Conservation (phyloP, 495 filamentous ascomycete genomes). For the Penicillium lividum region DNA sequence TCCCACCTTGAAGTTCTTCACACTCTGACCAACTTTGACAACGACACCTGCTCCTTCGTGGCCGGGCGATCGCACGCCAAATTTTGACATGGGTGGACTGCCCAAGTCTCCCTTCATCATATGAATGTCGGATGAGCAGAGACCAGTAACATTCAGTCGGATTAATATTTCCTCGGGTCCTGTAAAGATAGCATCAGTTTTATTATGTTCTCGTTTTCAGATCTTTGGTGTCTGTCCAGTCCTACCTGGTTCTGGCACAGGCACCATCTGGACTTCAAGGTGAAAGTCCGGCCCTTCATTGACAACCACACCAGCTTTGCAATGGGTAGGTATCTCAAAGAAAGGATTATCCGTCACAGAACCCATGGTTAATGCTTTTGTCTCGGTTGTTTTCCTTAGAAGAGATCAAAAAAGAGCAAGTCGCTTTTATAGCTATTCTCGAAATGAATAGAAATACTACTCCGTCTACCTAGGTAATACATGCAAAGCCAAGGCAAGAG, state of each 20-base stretch:
- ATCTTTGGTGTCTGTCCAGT: not conserved
- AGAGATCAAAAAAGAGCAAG: too few species aligned
- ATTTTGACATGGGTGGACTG: constrained; percentile 47
- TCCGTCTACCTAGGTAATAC: too few species aligned
- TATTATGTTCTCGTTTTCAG: too few species aligned
- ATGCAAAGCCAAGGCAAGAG: too few species aligned
- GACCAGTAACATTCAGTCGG: constrained; percentile 49
- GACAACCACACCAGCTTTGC: constrained; percentile 55
- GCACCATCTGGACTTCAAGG: constrained; percentile 52
- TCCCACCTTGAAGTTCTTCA: constrained; percentile 56
- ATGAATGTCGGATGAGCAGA: constrained; percentile 51
- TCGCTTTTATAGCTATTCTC: too few species aligned
- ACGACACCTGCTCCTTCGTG: constrained; percentile 60
- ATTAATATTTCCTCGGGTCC: constrained; percentile 51
- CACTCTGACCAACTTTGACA: constrained; percentile 52
- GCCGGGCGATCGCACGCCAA: constrained; percentile 50
- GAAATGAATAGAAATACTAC: too few species aligned
- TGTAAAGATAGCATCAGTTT: constrained; percentile 8
- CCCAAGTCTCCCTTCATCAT: constrained; percentile 49
- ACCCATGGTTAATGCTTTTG: too few species aligned
- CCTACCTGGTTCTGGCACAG: constrained; percentile 55
- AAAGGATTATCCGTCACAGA: too few species aligned
- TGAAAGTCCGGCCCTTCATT: constrained; percentile 56
- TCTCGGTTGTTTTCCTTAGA: too few species aligned
- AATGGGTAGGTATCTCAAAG: constrained; percentile 49